These are phyloP conservation scores for Pisolithus albus DNA, from an alignment of 768 basidiomycete genomes.

Conservation along the genomic window DNA sequence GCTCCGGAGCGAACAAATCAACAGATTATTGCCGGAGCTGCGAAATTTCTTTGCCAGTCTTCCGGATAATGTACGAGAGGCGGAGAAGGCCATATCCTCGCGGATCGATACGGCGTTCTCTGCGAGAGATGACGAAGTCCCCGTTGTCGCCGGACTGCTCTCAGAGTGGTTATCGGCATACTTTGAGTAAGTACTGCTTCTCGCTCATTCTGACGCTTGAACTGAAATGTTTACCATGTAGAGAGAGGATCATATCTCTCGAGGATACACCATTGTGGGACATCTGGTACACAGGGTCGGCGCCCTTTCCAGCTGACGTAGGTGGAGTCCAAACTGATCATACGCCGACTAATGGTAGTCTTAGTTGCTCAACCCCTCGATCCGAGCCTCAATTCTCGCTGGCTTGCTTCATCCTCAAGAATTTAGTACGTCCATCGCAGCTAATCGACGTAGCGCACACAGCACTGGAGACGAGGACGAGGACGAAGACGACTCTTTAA, in stretches of 20 bases:
- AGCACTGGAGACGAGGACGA: conserved; percentile 9
- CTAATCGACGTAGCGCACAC: background rate
- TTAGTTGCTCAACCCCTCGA: conserved; percentile 65
- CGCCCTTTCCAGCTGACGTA: conserved; percentile 66
- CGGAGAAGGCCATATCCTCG: conserved; percentile 29
- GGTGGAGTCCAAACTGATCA: conserved; percentile 4
- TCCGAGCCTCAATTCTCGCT: conserved; percentile 53
- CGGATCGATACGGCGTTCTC: conserved; percentile 17
- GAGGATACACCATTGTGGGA: conserved; percentile 57
- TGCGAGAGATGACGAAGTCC: conserved; percentile 7
- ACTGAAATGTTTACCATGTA: conserved; percentile 17
- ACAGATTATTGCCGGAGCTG: conserved; percentile 35
- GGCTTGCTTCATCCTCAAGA: conserved; percentile 56
- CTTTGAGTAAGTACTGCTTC: conserved; percentile 35
- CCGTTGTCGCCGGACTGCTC: conserved; percentile 23
- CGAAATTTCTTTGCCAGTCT: conserved; percentile 32
- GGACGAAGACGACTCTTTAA: conserved; percentile 29
- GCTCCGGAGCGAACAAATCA: conserved; percentile 29
- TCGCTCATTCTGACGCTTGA: background rate
- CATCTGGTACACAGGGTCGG: conserved; percentile 63
- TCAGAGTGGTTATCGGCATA: conserved; percentile 47
- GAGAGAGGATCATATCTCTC: conserved; percentile 37
- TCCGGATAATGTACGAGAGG: conserved; percentile 24
- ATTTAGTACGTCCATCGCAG: conserved; percentile 21
- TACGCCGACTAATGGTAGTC: background rate